Conservation (phyloP, 2,329 filamentous ascomycete genomes). For the Exophiala viscosa region DNA sequence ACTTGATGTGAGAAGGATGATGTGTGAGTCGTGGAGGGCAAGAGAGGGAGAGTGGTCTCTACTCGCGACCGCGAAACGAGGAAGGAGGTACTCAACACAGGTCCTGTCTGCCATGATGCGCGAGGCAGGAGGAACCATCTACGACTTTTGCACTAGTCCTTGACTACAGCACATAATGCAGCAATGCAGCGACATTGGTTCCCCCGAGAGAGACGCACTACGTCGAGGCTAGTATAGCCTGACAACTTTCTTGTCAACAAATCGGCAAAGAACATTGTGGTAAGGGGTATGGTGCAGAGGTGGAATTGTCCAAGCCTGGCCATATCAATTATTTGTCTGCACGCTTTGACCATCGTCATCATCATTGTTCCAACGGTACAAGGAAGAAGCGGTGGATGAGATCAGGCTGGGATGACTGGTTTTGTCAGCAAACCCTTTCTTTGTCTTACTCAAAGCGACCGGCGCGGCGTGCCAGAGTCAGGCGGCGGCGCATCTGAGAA, state of each 20-base stretch:
- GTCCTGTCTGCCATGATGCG: too few species aligned
- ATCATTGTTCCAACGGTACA: not conserved
- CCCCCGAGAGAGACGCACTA: slow-evolving; percentile 32
- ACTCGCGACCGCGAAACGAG: too few species aligned
- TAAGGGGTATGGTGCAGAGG: slow-evolving; percentile 92
- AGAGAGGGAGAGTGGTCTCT: not conserved
- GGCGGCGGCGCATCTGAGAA: slow-evolving; percentile 63
- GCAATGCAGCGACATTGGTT: too few species aligned
- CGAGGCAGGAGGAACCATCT: too few species aligned
- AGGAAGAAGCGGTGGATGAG: slow-evolving; percentile 19
- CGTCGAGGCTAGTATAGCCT: slow-evolving; percentile 72
- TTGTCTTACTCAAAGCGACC: slow-evolving; percentile 38
- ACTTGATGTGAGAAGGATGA: too few species aligned
- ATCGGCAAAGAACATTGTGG: slow-evolving; percentile 86
- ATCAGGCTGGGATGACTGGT: slow-evolving; percentile 12
- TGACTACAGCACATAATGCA: too few species aligned
- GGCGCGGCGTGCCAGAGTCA: slow-evolving; percentile 49
- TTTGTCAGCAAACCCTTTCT: slow-evolving; percentile 5
- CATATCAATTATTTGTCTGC: slow-evolving; percentile 83
- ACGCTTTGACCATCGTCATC: slow-evolving; percentile 36
- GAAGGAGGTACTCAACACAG: too few species aligned
- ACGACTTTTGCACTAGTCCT: too few species aligned
- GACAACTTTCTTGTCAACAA: slow-evolving; percentile 89
- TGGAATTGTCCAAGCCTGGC: slow-evolving; percentile 80
- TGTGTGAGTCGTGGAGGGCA: not conserved